phyloP scores from a whole-genome alignment of 2,329 filamentous ascomycete species.

The Paracamarosporium sp. region DNA sequence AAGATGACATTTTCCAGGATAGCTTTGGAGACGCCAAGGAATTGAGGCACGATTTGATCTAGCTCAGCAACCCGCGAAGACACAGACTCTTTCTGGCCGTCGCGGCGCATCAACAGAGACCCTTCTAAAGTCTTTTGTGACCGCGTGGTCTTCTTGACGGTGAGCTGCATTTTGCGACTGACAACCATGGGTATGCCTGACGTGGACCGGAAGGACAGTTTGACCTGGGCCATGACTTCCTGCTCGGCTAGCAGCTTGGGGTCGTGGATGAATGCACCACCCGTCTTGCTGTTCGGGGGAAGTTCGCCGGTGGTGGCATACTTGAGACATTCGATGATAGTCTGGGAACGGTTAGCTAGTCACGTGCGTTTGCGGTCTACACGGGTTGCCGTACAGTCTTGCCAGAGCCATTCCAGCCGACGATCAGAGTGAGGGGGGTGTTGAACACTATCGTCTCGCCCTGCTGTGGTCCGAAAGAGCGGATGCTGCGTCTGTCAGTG shows the following conservation, averaged over 20 bases:
- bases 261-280: conserved; percentile 94
- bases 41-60: conserved; percentile 81
- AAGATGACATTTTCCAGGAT: conserved; percentile 96
- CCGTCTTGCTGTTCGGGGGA: conserved; percentile 85
- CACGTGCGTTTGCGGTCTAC: conserved; percentile 3
- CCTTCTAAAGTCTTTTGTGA: conserved; percentile 86
- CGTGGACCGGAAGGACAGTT: conserved; percentile 82
- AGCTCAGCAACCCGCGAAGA: conserved; percentile 84
- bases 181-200: conserved; percentile 81
- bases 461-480: conserved; percentile 81
- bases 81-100: conserved; percentile 79
- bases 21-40: conserved; percentile 87
- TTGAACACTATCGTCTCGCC: conserved; percentile 86
- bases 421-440: conserved; percentile 91
- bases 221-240: conserved; percentile 89
- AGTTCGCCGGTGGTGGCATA: conserved; percentile 96
- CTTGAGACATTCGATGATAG: conserved; percentile 97
- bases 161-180: conserved; percentile 83
- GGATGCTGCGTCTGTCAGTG: conserved; percentile 59
- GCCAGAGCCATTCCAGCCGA: conserved; percentile 95
- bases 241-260: conserved; percentile 91
- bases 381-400: conserved; percentile 70
- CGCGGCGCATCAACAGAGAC: conserved; percentile 74
- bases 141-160: conserved; percentile 79
- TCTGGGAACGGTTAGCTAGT: conserved; percentile 53